Percentiles rank a stretch among this genome's conserved stretches.
Evolutionary conservation across 2,329 filamentous ascomycete species (phyloP).

Genomic region (Dactylellina leptospora): DNA sequence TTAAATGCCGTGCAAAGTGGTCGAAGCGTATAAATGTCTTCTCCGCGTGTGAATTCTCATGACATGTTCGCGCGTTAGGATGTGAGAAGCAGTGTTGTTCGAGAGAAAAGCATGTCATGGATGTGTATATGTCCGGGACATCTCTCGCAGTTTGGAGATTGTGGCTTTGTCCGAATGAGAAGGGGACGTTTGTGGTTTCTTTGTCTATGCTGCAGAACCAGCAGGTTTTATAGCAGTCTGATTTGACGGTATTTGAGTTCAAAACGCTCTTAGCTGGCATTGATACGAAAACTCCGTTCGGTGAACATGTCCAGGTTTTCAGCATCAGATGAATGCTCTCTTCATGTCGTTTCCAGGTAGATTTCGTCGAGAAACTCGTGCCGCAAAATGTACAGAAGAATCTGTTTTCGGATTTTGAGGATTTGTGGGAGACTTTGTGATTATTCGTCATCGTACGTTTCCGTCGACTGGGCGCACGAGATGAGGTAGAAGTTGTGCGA

Average conservation of each 20-base stretch:
- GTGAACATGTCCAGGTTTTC: conserved; percentile 48
- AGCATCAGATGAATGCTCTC: conserved; percentile 51
- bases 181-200: conserved; percentile 27
- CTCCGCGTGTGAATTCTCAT: conserved; percentile 42
- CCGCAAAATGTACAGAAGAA: conserved; percentile 52
- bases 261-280: no score
- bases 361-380: conserved; percentile 49
- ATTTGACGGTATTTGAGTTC: not conserved
- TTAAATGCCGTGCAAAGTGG: conserved; percentile 45
- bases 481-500: conserved; percentile 35
- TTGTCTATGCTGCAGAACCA: conserved; percentile 50
- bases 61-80: conserved; percentile 30
- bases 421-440: conserved; percentile 31
- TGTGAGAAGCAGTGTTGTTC: conserved; percentile 44
- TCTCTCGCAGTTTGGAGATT: conserved; percentile 15
- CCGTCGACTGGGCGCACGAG: conserved; percentile 36
- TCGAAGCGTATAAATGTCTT: conserved; percentile 52
- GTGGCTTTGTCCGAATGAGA: conserved; percentile 30
- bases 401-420: conserved; percentile 38
- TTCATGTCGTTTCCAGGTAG: conserved; percentile 50
- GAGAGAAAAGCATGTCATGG: conserved; percentile 41
- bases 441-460: conserved; percentile 52
- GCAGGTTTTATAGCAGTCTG: conserved; percentile 26
- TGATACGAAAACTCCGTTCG: conserved; percentile 28
- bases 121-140: conserved; percentile 28